Evolutionary conservation across 2,329 filamentous ascomycete species (phyloP).

Genomic region (Aspergillus intermedius): DNA sequence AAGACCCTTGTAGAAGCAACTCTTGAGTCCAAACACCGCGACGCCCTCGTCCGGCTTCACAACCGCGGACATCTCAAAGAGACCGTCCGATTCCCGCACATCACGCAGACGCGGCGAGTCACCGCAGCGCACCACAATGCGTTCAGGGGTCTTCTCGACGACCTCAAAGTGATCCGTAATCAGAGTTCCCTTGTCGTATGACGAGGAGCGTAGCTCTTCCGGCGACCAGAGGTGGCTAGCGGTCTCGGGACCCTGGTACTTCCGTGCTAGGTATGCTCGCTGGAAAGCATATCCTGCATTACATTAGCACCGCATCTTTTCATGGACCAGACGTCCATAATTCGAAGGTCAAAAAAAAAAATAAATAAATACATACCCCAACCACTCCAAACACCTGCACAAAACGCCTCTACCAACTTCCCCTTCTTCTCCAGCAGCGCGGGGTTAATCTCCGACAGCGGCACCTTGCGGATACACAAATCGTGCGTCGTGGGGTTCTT

Average conservation of each 20-base stretch:
- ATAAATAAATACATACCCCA: slow-evolving; percentile 45
- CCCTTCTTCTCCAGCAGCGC: slow-evolving; percentile 57
- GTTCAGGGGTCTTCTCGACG: slow-evolving; percentile 54
- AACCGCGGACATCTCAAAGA: slow-evolving; percentile 59
- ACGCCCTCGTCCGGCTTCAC: slow-evolving; percentile 54
- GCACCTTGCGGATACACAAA: slow-evolving; percentile 56
- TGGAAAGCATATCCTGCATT: slow-evolving; percentile 44
- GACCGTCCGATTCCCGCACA: slow-evolving; percentile 55
- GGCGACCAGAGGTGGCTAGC: slow-evolving; percentile 56
- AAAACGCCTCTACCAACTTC: slow-evolving; percentile 59
- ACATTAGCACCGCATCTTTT: background rate
- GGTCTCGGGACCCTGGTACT: slow-evolving; percentile 53
- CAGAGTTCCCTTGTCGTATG: slow-evolving; percentile 56
- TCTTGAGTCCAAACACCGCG: slow-evolving; percentile 61
- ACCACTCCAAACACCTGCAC: slow-evolving; percentile 61
- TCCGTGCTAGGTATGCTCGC: slow-evolving; percentile 52
- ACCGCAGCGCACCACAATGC: slow-evolving; percentile 60
- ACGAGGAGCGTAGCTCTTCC: slow-evolving; percentile 48
- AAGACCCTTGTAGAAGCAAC: slow-evolving; percentile 53
- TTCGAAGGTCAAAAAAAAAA: background rate
- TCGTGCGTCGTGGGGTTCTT: slow-evolving; percentile 60
- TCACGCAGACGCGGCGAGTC: slow-evolving; percentile 55
- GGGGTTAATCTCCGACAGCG: slow-evolving; percentile 58
- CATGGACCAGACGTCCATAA: background rate
- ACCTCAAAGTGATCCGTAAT: slow-evolving; percentile 70